Evolutionary conservation across 805 yeast genomes (phyloP).

Genomic region (Blastobotrys chiropterorum): DNA sequence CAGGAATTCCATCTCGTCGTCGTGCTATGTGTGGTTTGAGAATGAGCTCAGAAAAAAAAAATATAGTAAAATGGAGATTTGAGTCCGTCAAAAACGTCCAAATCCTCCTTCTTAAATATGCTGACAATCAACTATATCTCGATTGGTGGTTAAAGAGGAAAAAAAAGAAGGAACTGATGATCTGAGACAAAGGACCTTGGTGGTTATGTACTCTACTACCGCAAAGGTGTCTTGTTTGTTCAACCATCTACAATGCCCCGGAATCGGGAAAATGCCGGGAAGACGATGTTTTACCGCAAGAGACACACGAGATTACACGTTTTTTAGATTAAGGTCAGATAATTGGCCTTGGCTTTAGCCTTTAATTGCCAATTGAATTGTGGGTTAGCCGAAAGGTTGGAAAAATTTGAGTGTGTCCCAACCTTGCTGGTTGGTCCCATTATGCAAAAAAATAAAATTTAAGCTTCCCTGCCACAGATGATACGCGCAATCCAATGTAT

Average conservation of each 20-base stretch:
- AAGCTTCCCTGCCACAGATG: neutral
- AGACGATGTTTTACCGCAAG: neutral
- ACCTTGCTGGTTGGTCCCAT: neutral
- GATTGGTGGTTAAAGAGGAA: neutral
- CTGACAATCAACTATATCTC: neutral
- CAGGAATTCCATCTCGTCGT: neutral
- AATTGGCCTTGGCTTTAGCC: neutral
- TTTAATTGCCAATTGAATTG: neutral
- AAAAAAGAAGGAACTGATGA: neutral
- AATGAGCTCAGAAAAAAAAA: neutral
- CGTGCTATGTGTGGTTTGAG: neutral
- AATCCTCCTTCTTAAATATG: neutral
- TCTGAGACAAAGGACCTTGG: neutral
- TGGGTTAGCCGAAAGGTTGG: neutral
- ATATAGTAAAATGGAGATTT: neutral
- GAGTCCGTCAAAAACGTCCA: neutral
- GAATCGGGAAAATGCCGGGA: neutral
- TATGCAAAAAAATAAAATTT: neutral
- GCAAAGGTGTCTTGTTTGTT: neutral
- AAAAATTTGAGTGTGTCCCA: neutral
- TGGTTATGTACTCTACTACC: slow-evolving; percentile 1
- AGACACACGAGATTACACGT: neutral
- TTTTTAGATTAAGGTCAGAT: neutral
- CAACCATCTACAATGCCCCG: neutral
- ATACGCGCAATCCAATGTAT: neutral